A percentile compares a stretch with the other conserved stretches of the same genome.
Conservation (phyloP, 495 filamentous ascomycete species). For the Acidiella bohemica region DNA sequence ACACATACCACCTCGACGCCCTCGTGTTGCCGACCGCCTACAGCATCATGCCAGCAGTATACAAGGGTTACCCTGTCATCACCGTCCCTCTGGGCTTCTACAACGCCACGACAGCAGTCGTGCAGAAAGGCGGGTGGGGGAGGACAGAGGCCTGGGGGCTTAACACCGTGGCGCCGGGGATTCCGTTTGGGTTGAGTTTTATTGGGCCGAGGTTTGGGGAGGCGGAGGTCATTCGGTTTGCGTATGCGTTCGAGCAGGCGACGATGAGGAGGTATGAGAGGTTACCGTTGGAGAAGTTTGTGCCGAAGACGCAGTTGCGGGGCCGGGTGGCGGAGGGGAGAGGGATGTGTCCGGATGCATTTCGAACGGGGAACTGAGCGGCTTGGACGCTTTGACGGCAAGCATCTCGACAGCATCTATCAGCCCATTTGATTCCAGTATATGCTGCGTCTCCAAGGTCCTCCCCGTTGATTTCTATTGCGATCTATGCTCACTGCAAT, state of each 20-base stretch:
- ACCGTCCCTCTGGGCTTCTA: slow-evolving; percentile 36
- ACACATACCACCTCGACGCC: slow-evolving; percentile 30
- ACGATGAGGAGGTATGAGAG: background rate
- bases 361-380: no score
- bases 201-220: slow-evolving; percentile 1
- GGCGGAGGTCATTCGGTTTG: background rate
- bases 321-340: no score
- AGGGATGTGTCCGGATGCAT: no score
- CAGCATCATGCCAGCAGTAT: slow-evolving; percentile 21
- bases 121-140: background rate
- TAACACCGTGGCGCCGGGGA: slow-evolving; percentile 13
- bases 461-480: no score
- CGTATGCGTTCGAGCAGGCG: slow-evolving; percentile 4
- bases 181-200: slow-evolving; percentile 12
- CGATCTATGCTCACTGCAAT: no score
- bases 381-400: no score
- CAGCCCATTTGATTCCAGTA: no score
- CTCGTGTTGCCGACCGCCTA: slow-evolving; percentile 31
- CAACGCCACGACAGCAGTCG: slow-evolving; percentile 16
- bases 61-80: slow-evolving; percentile 29
- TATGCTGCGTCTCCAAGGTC: no score
- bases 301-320: slow-evolving; percentile 1
- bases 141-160: background rate
- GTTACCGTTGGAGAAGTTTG: background rate
- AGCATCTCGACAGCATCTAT: no score